Evolutionary conservation across 1,284 basidiomycete species (phyloP), one percentile per base, ranked within the genome.

Genomic region (Ganoderma leucocontextum): DNA sequence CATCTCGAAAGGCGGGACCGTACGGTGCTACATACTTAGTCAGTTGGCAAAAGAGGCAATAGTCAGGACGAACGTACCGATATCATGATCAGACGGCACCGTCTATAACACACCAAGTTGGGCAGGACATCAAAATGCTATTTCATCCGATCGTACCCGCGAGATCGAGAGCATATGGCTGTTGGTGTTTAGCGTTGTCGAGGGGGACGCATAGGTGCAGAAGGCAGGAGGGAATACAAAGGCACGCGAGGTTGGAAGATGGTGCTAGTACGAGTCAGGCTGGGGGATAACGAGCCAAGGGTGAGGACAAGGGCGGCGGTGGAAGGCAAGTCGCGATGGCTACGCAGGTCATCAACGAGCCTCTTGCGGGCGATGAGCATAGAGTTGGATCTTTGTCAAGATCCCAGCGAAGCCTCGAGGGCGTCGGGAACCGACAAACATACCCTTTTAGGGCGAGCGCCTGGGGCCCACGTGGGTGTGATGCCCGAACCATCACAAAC

Each of bases 401-500:
- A 63, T 62, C 55, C 47, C 58, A 62, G 66, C 33, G 47, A 33
- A 38, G 65, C 35, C 47, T 58, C 35, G 39, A 44, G 35, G 64
- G 60, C 55, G 64, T 63, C 53, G 44, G 41, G 33, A 63, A 62
- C 52, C 67, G 68, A 73, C 72, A 73, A 73, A 73, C 72, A 71
- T 66, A 66, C 66, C 72, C 72, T 69, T 69, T 66, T 68, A 52
- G 70, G 69, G 72, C 41, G 22, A 57, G 64, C 64, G 60, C 65
- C 33, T 29, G 47, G 5, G 60, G 41, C 60, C 65, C 72, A 73
- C 72, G 72, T 73, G 72, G 69, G 44, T 57, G 22, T 57, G 33
- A 19, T 17, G 29, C 75, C 67, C 17, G 69, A 70, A 68, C 29
- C 44, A 70, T 66, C 62, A 79, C 76, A 79, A 79, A 75, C 77